Conservation (phyloP, 2,329 filamentous ascomycete species). For the Colletotrichum sp. region DNA sequence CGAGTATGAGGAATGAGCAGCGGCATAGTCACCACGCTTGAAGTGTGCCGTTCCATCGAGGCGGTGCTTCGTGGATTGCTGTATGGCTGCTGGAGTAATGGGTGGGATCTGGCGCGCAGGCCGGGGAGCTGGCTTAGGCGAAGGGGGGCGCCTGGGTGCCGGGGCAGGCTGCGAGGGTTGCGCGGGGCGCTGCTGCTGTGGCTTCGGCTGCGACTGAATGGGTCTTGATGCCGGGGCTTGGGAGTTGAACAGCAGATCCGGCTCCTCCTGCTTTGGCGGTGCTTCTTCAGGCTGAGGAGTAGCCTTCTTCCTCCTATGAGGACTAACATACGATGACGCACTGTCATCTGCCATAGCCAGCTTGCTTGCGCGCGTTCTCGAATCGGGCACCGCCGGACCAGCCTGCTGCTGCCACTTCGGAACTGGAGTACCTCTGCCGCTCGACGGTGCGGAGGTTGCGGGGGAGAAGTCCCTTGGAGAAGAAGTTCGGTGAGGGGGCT, state of each 20-base stretch:
- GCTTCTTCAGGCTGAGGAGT: constrained; percentile 44
- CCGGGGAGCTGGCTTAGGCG: constrained; percentile 46
- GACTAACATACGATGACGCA: constrained; percentile 85
- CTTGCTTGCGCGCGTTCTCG: constrained; percentile 69
- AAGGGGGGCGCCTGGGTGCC: constrained; percentile 35
- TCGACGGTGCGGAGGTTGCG: constrained; percentile 45
- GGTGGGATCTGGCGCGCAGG: constrained; percentile 67
- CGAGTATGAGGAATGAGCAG: constrained; percentile 84
- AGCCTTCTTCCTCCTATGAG: constrained; percentile 77
- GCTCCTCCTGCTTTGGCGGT: constrained; percentile 51
- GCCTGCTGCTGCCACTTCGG: constrained; percentile 69
- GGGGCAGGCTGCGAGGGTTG: constrained; percentile 41
- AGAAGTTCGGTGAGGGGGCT: constrained; percentile 27
- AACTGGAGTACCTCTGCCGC: constrained; percentile 46
- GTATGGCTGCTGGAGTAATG: constrained; percentile 71
- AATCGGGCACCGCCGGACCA: constrained; percentile 48
- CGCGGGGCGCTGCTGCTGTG: constrained; percentile 35
- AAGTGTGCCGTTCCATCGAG: constrained; percentile 86
- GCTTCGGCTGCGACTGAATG: constrained; percentile 35
- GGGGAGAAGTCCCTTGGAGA: constrained; percentile 54
- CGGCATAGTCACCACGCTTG: constrained; percentile 90
- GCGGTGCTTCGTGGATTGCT: constrained; percentile 79
- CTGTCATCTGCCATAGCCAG: constrained; percentile 80
- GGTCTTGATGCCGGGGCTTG: constrained; percentile 34
- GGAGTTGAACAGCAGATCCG: constrained; percentile 69